A percentile compares a stretch with the other conserved stretches of the same genome.
Conservation (phyloP, 1,139 yeast genomes). For the Blastobotrys raffinosifermentans region DNA sequence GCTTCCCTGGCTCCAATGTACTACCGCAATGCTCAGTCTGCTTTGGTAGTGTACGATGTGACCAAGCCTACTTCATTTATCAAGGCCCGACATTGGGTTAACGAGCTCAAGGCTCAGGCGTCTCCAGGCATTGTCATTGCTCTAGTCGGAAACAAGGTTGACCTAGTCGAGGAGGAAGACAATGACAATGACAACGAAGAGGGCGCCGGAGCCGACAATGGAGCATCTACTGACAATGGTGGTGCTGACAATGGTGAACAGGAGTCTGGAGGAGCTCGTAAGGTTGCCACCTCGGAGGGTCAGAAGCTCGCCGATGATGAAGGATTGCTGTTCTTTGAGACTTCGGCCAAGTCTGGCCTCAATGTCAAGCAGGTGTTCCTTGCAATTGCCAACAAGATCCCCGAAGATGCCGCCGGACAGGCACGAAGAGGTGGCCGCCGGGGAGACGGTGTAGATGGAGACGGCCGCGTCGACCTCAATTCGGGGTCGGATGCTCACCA, state of each 20-base stretch:
- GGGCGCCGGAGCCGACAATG: slow-evolving; percentile 28
- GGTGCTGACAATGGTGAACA: slow-evolving; percentile 29
- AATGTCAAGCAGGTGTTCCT: slow-evolving; percentile 90
- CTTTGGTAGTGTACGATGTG: slow-evolving; percentile 90
- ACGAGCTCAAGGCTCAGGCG: slow-evolving; percentile 93
- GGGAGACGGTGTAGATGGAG: slow-evolving; percentile 11
- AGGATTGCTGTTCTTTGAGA: slow-evolving; percentile 83
- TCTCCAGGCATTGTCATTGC: slow-evolving; percentile 87
- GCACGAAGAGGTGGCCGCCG: slow-evolving; percentile 10
- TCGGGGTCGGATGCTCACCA: slow-evolving; percentile 9
- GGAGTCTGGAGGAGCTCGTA: slow-evolving; percentile 42
- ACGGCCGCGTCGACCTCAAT: slow-evolving; percentile 21
- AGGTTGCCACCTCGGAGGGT: slow-evolving; percentile 87
- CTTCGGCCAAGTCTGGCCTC: slow-evolving; percentile 89
- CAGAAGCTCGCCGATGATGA: slow-evolving; percentile 75
- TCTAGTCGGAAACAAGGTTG: slow-evolving; percentile 87
- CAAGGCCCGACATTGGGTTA: slow-evolving; percentile 99
- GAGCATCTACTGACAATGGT: slow-evolving; percentile 23
- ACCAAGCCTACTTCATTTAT: slow-evolving; percentile 97
- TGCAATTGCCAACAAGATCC: slow-evolving; percentile 83
- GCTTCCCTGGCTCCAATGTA: slow-evolving; percentile 97
- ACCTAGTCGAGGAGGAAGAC: slow-evolving; percentile 39
- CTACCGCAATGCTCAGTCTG: slow-evolving; percentile 98
- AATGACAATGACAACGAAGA: slow-evolving; percentile 34
- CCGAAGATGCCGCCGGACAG: slow-evolving; percentile 41